These are phyloP conservation scores for Metschnikowia gelsemii DNA, from an alignment of 805 yeast genomes.

Conservation along the genomic window DNA sequence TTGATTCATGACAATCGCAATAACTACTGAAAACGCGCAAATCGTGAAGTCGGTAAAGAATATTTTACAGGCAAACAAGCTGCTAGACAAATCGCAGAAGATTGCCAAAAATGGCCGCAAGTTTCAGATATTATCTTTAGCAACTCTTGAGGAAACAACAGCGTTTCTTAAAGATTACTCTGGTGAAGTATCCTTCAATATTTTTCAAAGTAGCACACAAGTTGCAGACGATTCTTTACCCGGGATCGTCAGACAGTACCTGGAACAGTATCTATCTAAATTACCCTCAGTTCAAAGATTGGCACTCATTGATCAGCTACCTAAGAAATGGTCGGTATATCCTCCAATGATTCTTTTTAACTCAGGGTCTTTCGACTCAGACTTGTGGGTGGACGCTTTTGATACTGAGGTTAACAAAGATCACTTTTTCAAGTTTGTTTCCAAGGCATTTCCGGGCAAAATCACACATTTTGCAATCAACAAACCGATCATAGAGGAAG, in stretches of 20 bases:
- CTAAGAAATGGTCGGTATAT: constrained; percentile 61
- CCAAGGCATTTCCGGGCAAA: constrained; percentile 9
- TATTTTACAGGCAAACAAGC: constrained; percentile 5
- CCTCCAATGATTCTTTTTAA: constrained; percentile 66
- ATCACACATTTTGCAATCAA: constrained; percentile 69
- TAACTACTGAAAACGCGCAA: constrained; percentile 10
- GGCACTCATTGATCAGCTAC: constrained; percentile 25
- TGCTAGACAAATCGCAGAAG: constrained; percentile 12
- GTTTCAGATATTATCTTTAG: constrained; percentile 7
- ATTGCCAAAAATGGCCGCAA: constrained; percentile 5
- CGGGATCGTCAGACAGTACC: not conserved
- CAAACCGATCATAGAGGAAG: constrained; percentile 58
- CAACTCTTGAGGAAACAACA: not conserved
- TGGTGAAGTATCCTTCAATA: not conserved
- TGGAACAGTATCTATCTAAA: not conserved
- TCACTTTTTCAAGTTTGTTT: constrained; percentile 18
- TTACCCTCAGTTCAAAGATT: not conserved
- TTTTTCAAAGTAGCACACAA: not conserved
- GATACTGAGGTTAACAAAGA: constrained; percentile 9
- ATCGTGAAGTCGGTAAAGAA: constrained; percentile 16
- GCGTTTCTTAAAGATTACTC: not conserved
- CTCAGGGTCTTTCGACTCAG: constrained; percentile 44
- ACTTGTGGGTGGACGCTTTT: constrained; percentile 29
- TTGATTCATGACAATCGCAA: constrained; percentile 6
- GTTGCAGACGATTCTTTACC: not conserved